Evolutionary conservation across 306 rosid species (phyloP).

Genomic region (Casuarina equisetifolia): DNA sequence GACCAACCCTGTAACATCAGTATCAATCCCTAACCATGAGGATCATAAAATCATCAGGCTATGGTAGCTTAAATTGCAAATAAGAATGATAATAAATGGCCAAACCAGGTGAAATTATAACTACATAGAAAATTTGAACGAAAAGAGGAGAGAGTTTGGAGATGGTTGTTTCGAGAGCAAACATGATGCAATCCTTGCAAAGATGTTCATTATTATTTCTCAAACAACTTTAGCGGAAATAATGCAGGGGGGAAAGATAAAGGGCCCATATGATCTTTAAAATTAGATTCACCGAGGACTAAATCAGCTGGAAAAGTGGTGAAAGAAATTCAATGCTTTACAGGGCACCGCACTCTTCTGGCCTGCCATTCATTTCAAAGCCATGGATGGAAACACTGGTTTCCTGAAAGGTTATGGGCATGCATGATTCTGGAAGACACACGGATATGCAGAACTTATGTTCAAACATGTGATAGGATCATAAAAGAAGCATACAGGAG

Average conservation of each 20-base stretch:
- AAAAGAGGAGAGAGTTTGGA: neutral
- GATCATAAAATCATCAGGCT: neutral
- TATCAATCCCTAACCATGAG: neutral
- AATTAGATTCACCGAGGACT: constrained; percentile 22
- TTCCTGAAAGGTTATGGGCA: too few relatives aligned
- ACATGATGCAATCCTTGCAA: neutral
- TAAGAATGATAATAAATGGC: neutral
- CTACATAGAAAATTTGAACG: neutral
- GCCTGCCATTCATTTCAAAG: neutral
- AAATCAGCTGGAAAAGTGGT: neutral
- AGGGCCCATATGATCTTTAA: constrained; percentile 10
- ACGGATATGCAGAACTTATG: neutral
- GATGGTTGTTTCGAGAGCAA: neutral
- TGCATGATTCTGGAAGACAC: too few relatives aligned
- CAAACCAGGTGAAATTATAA: neutral
- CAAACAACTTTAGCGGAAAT: neutral
- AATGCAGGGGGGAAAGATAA: constrained; percentile 7
- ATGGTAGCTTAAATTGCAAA: constrained; percentile 12
- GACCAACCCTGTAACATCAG: neutral
- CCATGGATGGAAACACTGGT: neutral
- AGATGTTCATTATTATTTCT: constrained; percentile 2
- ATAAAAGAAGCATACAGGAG: neutral
- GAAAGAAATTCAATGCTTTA: neutral
- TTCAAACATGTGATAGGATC: neutral
- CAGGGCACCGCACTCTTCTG: neutral